phyloP scores from a whole-genome alignment of 2,329 filamentous ascomycete genomes.

The Decorospora gaudefroyi region DNA sequence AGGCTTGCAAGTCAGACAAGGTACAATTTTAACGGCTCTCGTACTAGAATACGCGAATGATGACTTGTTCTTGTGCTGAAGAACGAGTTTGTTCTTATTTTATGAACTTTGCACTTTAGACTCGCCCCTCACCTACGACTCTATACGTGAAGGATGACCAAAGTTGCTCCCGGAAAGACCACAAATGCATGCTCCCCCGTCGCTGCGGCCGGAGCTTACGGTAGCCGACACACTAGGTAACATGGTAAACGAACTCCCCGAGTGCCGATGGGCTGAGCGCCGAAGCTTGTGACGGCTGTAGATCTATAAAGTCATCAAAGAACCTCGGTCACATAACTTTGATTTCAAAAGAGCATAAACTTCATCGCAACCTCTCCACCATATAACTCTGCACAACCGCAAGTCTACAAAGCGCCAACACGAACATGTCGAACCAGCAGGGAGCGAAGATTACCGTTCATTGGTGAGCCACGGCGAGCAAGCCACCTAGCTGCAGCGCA shows the following conservation, averaged over 20 bases:
- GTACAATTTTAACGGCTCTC: too few relatives aligned
- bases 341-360: too few relatives aligned
- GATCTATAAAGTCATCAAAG: constrained; percentile 3
- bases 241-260: too few relatives aligned
- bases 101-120: too few relatives aligned
- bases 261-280: constrained; percentile 10
- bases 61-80: too few relatives aligned
- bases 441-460: constrained; percentile 45
- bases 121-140: too few relatives aligned
- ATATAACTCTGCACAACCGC: background rate
- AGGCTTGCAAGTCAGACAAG: too few relatives aligned
- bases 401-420: background rate
- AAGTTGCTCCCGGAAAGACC: too few relatives aligned
- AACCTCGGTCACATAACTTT: constrained; percentile 10
- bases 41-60: too few relatives aligned
- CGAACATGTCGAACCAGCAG: constrained; percentile 35
- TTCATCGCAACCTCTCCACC: constrained; percentile 10
- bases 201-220: constrained; percentile 8
- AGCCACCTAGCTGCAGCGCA: background rate
- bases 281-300: constrained; percentile 10
- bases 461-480: constrained; percentile 32
- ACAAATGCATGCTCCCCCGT: too few relatives aligned
- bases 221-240: constrained; percentile 12
- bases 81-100: too few relatives aligned
- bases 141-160: too few relatives aligned